Evolutionary conservation across 2,329 filamentous ascomycete genomes (phyloP), one percentile per base, ranked within the genome.

Genomic region (Alternaria ethzedia): DNA sequence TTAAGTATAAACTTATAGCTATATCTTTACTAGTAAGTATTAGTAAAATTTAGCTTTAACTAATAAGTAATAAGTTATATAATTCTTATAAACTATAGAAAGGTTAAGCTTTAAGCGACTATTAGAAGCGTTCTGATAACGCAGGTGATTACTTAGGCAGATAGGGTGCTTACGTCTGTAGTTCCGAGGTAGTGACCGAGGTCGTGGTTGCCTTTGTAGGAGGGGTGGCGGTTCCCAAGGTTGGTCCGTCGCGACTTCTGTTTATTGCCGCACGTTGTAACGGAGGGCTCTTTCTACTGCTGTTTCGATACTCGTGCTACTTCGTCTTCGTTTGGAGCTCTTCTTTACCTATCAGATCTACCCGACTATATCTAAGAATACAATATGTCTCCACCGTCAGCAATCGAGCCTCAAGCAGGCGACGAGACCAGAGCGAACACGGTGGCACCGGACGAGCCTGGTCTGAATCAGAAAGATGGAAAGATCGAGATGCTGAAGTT

Each of bases 361-460:
- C 49, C 1, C 20, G 3, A 32, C 1, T 15, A 43, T 1, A 1
- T 7, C 17, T 8, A 12, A 17, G n/a, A 41, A 41, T 41, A 21
- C 9, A 41, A 36, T 12, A 70, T 70, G 67, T 59, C 61, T 75
- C 78, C 78, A 25, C 78, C 78, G 21, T 77, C 77, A 12, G 78
- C 78, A 45, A 75, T 68, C 20, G 70, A 75, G 51, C 67, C 75
- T 5, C 67, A 70, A 26, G 70, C 69, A 63, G 70, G 68, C 50
- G 67, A 68, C 41, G 68, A 70, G 12, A 60, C 59, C 9, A 78
- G 74, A 63, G 67, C 70, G 8, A 72, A 74, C n/a, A 75, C 71
- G 21, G 61, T 66, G 28, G 74, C 74, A 10, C 70, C 78, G 3
- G 72, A 73, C 9, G 77, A 79, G 59, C 76, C 78, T 44, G 78